phyloP scores from a whole-genome alignment of 2,329 filamentous ascomycete genomes.

The Neofusicoccum ribis region DNA sequence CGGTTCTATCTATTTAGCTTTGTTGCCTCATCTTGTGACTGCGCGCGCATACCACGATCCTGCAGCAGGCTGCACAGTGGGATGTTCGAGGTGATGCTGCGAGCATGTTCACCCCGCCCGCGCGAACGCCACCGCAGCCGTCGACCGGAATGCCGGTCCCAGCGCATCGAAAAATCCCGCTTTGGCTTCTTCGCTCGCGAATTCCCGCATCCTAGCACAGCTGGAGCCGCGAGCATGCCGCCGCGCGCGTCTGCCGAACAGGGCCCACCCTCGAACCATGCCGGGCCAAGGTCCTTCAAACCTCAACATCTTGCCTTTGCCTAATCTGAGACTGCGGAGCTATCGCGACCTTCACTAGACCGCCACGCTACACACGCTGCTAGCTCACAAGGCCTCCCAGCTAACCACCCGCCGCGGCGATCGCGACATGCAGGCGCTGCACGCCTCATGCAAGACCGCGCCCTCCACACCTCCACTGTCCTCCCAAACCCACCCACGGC shows the following conservation, averaged over 20 bases:
- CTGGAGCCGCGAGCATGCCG: neutral
- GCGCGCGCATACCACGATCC: neutral
- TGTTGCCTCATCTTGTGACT: conserved; percentile 17
- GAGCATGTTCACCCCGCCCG: conserved; percentile 1
- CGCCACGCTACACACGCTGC: neutral
- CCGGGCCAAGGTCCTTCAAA: neutral
- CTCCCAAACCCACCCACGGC: neutral
- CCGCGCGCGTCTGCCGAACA: neutral
- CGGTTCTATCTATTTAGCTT: conserved; percentile 7
- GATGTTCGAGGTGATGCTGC: neutral
- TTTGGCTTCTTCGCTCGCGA: neutral
- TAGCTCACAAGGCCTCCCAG: neutral
- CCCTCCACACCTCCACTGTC: conserved; percentile 1
- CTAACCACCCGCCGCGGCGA: neutral
- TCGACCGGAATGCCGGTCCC: neutral
- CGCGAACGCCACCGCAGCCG: no score
- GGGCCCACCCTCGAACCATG: neutral
- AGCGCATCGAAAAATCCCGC: conserved; percentile 12
- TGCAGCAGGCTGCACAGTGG: conserved; percentile 2
- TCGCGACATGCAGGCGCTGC: conserved; percentile 6
- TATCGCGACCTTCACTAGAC: neutral
- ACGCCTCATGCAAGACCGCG: conserved; percentile 13
- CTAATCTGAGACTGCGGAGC: conserved; percentile 2
- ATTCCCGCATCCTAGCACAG: neutral
- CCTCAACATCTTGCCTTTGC: conserved; percentile 8